Evolutionary conservation across 169 alveolate genomes (phyloP).

Genomic region (Plasmodium relictum): DNA sequence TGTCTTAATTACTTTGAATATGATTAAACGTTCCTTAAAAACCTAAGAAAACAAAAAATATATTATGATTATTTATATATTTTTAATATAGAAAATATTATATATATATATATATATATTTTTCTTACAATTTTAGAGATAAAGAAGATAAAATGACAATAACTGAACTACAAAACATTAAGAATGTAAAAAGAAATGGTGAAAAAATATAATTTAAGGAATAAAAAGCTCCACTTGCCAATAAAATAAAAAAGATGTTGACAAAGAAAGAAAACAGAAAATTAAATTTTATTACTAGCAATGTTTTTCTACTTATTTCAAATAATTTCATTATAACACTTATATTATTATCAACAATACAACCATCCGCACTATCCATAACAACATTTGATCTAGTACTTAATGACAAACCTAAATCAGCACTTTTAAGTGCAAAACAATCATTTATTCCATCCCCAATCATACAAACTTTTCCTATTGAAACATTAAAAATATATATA

Average conservation of each 20-base stretch:
- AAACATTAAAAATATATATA: background rate
- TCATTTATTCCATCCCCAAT: conserved; percentile 77
- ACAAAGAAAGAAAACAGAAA: conserved; percentile 67
- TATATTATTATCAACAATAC: conserved; percentile 71
- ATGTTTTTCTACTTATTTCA: conserved; percentile 70
- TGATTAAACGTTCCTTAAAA: conserved; percentile 34
- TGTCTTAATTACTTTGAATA: no score
- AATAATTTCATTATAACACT: conserved; percentile 58
- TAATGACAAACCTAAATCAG: conserved; percentile 70
- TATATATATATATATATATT: background rate
- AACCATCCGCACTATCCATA: conserved; percentile 75
- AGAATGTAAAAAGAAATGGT: conserved; percentile 63
- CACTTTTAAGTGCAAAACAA: conserved; percentile 69
- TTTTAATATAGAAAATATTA: background rate
- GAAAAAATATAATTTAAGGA: conserved; percentile 63
- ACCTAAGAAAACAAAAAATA: conserved; percentile 27
- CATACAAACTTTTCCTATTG: conserved; percentile 68
- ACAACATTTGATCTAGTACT: conserved; percentile 72
- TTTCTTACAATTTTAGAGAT: conserved; percentile 61
- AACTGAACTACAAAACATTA: conserved; percentile 72
- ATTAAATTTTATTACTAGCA: conserved; percentile 64
- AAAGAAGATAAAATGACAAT: conserved; percentile 63
- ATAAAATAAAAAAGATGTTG: conserved; percentile 63
- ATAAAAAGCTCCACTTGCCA: conserved; percentile 77
- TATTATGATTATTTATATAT: background rate